Conservation (phyloP, 2,329 filamentous ascomycete genomes). For the Colletotrichum gigasporum region DNA sequence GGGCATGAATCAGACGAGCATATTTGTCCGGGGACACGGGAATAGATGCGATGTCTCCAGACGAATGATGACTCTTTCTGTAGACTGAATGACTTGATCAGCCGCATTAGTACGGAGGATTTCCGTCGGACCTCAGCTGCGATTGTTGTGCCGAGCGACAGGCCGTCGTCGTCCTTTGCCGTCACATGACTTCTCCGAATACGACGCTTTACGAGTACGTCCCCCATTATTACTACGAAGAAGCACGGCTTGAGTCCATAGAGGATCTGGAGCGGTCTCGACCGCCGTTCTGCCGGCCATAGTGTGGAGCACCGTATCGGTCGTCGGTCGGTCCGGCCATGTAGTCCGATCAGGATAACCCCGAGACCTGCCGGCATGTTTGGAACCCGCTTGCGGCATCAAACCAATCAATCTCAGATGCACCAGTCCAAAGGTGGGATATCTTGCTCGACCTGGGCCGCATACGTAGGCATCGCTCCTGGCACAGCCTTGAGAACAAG, state of each 20-base stretch:
- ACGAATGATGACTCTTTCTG: not conserved
- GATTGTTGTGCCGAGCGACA: not conserved
- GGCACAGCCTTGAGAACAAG: too few relatives aligned
- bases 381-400: too few relatives aligned
- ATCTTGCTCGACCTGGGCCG: too few relatives aligned
- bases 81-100: not conserved
- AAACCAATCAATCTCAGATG: too few relatives aligned
- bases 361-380: too few relatives aligned
- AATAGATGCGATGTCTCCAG: too few relatives aligned
- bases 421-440: too few relatives aligned
- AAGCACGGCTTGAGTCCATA: not conserved
- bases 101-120: not conserved
- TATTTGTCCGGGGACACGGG: too few relatives aligned
- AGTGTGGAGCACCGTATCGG: not conserved
- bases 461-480: too few relatives aligned
- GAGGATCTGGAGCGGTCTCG: conserved; percentile 4
- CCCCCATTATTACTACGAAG: too few relatives aligned
- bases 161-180: not conserved
- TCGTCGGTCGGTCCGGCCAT: conserved; percentile 7
- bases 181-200: not conserved
- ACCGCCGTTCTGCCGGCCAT: not conserved
- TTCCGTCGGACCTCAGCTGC: not conserved
- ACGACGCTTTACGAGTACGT: too few relatives aligned
- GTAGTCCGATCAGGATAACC: too few relatives aligned
- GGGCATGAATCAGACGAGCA: not conserved